Conservation (phyloP, 2,329 filamentous ascomycete genomes). For the Hypoxylon sp. region DNA sequence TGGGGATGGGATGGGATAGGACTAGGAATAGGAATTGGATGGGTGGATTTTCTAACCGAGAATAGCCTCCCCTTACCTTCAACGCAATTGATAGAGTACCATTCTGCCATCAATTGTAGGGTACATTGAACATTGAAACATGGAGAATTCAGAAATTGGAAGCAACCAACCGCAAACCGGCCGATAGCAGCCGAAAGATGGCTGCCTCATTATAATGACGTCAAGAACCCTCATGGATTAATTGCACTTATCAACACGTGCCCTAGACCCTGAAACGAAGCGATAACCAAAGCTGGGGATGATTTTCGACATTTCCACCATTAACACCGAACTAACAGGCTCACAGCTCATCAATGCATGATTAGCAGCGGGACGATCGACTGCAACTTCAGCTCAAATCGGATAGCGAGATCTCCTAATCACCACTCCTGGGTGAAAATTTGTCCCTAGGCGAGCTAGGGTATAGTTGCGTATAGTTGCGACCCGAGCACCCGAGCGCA, state of each 20-base stretch:
- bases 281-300: slow-evolving; percentile 46
- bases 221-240: slow-evolving; percentile 32
- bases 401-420: slow-evolving; percentile 36
- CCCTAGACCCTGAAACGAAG: slow-evolving; percentile 46
- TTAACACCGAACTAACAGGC: slow-evolving; percentile 25
- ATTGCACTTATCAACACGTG: slow-evolving; percentile 52
- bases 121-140: neutral
- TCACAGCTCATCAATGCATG: slow-evolving; percentile 14
- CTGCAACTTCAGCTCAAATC: slow-evolving; percentile 35
- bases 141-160: slow-evolving; percentile 10
- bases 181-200: slow-evolving; percentile 9
- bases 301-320: slow-evolving; percentile 44
- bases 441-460: slow-evolving; percentile 22
- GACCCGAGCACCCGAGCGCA: slow-evolving; percentile 26
- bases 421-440: slow-evolving; percentile 39
- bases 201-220: slow-evolving; percentile 37
- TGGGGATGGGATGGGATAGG: neutral
- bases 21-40: slow-evolving; percentile 3
- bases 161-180: neutral
- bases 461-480: slow-evolving; percentile 20
- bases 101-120: too few species aligned
- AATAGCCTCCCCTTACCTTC: slow-evolving; percentile 29
- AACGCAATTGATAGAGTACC: slow-evolving; percentile 4
- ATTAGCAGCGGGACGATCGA: slow-evolving; percentile 36
- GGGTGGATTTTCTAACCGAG: slow-evolving; percentile 25